phyloP scores from a whole-genome alignment of 768 basidiomycete genomes.

The Serendipita sp. region DNA sequence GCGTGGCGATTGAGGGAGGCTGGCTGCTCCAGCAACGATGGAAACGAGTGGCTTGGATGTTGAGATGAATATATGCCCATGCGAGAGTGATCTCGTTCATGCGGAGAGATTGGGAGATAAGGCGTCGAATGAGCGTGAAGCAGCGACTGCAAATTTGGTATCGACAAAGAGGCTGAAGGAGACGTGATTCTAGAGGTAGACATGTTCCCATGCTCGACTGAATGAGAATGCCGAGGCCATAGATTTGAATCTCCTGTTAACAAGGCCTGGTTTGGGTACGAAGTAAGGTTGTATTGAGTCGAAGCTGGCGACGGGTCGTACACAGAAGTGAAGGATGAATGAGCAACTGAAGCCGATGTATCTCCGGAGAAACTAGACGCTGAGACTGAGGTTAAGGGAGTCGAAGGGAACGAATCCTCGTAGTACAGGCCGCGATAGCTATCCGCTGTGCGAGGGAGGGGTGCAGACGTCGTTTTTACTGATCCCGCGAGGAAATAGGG shows the following conservation, averaged over 20 bases:
- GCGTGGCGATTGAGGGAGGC: not conserved
- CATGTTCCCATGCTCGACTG: too few species aligned
- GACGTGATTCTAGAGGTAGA: too few species aligned
- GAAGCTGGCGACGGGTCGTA: not conserved
- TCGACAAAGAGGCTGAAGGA: too few species aligned
- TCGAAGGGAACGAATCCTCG: not conserved
- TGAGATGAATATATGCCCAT: not conserved
- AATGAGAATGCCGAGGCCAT: too few species aligned
- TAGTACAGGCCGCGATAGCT: not conserved
- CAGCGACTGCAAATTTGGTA: too few species aligned
- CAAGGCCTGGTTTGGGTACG: not conserved
- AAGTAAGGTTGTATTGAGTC: not conserved
- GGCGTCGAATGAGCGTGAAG: too few species aligned
- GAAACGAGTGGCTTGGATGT: not conserved
- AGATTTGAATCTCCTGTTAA: too few species aligned
- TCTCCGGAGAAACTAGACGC: not conserved
- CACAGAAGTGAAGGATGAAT: not conserved
- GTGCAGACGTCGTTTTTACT: not conserved
- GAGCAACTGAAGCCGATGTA: not conserved
- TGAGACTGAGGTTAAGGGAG: not conserved
- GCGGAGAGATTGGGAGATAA: too few species aligned
- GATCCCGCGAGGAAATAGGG: not conserved
- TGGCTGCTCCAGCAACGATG: not conserved
- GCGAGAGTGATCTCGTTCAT: too few species aligned
- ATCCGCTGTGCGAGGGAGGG: not conserved